Conservation (phyloP, 2,329 filamentous ascomycete species). For the Exophiala mesophila region DNA sequence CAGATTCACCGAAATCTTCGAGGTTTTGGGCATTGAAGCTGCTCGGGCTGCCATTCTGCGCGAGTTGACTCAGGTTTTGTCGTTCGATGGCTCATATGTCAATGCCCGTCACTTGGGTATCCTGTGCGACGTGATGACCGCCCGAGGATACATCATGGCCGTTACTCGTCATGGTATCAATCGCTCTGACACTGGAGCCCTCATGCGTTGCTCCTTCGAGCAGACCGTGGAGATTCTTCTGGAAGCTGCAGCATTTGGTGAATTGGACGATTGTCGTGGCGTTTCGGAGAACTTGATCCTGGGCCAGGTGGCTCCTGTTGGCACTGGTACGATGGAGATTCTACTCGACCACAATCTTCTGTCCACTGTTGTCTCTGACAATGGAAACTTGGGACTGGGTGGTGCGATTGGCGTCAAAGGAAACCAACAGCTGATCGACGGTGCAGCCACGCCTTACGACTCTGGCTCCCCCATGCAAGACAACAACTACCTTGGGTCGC, state of each 20-base stretch:
- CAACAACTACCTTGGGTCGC: slow-evolving; percentile 57
- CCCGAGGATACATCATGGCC: slow-evolving; percentile 86
- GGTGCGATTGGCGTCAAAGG: slow-evolving; percentile 68
- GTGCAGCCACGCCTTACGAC: slow-evolving; percentile 92
- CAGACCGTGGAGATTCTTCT: slow-evolving; percentile 98
- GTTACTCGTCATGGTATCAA: slow-evolving; percentile 99
- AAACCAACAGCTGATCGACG: slow-evolving; percentile 46
- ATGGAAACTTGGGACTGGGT: slow-evolving; percentile 78
- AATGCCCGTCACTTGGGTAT: slow-evolving; percentile 96
- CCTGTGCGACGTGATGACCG: slow-evolving; percentile 96
- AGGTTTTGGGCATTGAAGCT: slow-evolving; percentile 94
- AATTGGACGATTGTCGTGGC: slow-evolving; percentile 95
- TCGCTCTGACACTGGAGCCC: slow-evolving; percentile 89
- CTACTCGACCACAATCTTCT: slow-evolving; percentile 93
- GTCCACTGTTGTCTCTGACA: slow-evolving; percentile 89
- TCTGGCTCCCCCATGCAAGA: slow-evolving; percentile 60
- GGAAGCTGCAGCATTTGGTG: slow-evolving; percentile 88
- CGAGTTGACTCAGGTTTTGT: slow-evolving; percentile 86
- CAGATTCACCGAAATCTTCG: slow-evolving; percentile 89
- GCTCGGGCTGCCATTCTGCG: slow-evolving; percentile 79
- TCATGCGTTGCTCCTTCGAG: slow-evolving; percentile 99
- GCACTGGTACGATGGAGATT: slow-evolving; percentile 92
- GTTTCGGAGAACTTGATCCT: slow-evolving; percentile 99
- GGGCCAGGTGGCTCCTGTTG: slow-evolving; percentile 93
- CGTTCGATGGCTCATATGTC: slow-evolving; percentile 98